Evolutionary conservation across 805 yeast genomes (phyloP).

Genomic region (Millerozyma acaciae): DNA sequence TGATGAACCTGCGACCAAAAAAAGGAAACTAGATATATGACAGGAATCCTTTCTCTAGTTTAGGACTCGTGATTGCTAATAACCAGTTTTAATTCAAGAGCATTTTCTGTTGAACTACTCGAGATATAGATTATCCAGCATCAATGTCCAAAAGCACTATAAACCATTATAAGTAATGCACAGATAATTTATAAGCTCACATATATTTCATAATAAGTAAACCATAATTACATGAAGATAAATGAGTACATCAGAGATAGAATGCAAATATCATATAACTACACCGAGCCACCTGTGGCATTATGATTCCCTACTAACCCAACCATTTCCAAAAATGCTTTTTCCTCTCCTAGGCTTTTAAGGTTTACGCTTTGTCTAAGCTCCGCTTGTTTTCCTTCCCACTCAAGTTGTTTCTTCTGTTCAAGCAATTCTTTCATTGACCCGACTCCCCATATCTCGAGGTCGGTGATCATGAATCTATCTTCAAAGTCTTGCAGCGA

Average conservation of each 20-base stretch:
- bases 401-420: constrained; percentile 76
- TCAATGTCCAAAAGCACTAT: no score
- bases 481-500: constrained; percentile 51
- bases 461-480: constrained; percentile 62
- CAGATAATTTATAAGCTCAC: no score
- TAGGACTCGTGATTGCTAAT: no score
- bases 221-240: no score
- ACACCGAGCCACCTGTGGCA: constrained; percentile 48
- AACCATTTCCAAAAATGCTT: constrained; percentile 85
- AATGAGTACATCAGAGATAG: no score
- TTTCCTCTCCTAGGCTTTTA: constrained; percentile 68
- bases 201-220: no score
- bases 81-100: no score
- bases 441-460: constrained; percentile 94
- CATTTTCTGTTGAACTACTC: no score
- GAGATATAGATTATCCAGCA: no score
- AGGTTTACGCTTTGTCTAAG: constrained; percentile 70
- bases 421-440: constrained; percentile 71
- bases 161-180: no score
- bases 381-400: constrained; percentile 86
- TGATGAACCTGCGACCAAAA: constrained; percentile 1
- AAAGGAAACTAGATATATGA: not conserved
- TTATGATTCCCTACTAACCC: constrained; percentile 48
- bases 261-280: constrained; percentile 1
- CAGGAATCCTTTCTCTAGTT: no score